Base-by-base conservation (phyloP, 495 filamentous ascomycete species). In the Sordaria brevicollis region DNA sequence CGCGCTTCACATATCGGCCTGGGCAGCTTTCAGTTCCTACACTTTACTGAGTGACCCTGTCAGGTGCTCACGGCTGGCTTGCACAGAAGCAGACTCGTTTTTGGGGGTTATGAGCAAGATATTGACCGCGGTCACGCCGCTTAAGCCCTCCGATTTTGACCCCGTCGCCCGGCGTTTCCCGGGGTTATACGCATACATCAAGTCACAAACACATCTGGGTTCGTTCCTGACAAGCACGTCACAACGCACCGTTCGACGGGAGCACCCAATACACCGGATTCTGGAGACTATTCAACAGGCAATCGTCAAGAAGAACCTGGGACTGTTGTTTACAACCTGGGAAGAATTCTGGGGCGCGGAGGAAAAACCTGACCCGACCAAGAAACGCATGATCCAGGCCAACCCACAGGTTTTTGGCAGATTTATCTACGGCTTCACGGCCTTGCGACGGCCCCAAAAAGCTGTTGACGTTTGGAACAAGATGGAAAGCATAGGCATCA, bases 391-490 rank as follows among this genome's bases (percentile, higher is more conserved):
- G n/a, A n/a, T n/a, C n/a, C n/a, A n/a, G n/a, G n/a, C 68, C 10
- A 39, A 75, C 13, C 70, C 77, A 1, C 69, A 78, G 1, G 68
- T 89, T 10, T 89, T 88, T 68, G 81, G 87, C 65, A 77, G 79
- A n/a, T 88, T 91, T 66, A 79, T 92, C 35, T 68, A 79, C 21
- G 75, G 76, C 4, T 89, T 82, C 71, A 86, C 87, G 78, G 71
- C 77, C 3, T 70, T 90, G 21, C 74, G 81, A 33, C 79, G 79
- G 69, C 78, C 81, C 1, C 74, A 84, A n/a, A 72, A 77, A 4
- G 83, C 88, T 11, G 78, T 88, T 33, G 78, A 85, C 3, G 86
- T 88, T 5, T 90, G 89, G 86, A 87, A 88, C 69, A 72, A 81
- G 68, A 86, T 91, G 83, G 77, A 86, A 37, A 68, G 75, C 11